Evolutionary conservation across 1,284 basidiomycete species (phyloP).

Genomic region (Lentinus polychrous): DNA sequence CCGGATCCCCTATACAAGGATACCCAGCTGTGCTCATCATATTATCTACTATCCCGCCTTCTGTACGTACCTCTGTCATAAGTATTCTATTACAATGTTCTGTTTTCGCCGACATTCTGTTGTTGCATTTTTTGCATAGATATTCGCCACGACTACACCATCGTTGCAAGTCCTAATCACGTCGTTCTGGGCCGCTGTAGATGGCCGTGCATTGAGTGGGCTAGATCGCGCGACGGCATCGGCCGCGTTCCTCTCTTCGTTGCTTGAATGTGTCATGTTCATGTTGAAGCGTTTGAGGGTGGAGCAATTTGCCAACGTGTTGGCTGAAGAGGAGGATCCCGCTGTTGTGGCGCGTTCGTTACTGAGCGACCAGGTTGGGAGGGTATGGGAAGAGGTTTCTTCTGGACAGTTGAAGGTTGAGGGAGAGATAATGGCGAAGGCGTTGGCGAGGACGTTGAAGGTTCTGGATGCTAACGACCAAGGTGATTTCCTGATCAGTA

Average conservation of each 20-base stretch:
- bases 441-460: conserved; percentile 38
- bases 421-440: conserved; percentile 33
- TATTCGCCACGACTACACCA: conserved; percentile 13
- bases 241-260: conserved; percentile 58
- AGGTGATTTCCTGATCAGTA: conserved; percentile 27
- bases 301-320: conserved; percentile 12
- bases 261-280: conserved; percentile 66
- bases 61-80: conserved; percentile 30
- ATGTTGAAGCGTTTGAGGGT: conserved; percentile 37
- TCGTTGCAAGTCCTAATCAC: conserved; percentile 49
- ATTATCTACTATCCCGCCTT: conserved; percentile 69
- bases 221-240: conserved; percentile 43
- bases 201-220: conserved; percentile 54
- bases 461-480: conserved; percentile 34
- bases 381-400: conserved; percentile 43
- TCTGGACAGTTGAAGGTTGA: conserved; percentile 39
- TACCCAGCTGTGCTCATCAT: conserved; percentile 77
- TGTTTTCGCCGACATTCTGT: not conserved
- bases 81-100: not conserved
- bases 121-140: conserved; percentile 10
- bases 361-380: conserved; percentile 38
- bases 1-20: conserved; percentile 65
- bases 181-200: conserved; percentile 74
- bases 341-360: conserved; percentile 23
- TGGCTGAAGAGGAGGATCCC: conserved; percentile 7